A percentile compares a stretch with the other conserved stretches of the same genome.
Conservation (phyloP, 768 basidiomycete species). For the Asterophora lycoperdoides region DNA sequence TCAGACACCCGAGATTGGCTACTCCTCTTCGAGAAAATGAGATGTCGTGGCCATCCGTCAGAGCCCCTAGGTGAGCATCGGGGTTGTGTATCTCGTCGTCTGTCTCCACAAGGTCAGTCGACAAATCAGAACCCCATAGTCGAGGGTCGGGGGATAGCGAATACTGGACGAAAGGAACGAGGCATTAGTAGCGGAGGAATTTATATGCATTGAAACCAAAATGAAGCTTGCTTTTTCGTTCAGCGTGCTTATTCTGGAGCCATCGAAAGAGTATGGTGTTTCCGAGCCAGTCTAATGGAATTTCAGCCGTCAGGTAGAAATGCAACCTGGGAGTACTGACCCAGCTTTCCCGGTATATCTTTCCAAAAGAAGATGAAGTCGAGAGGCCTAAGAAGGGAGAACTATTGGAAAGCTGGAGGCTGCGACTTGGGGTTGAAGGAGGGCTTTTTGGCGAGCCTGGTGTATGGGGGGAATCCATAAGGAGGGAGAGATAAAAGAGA, state of each 20-base stretch:
- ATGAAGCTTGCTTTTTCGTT: constrained; percentile 37
- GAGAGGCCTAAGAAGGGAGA: constrained; percentile 2
- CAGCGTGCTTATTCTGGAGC: constrained; percentile 38
- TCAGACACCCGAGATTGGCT: constrained; percentile 68
- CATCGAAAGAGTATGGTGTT: constrained; percentile 42
- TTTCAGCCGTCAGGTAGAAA: background rate
- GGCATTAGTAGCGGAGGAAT: background rate
- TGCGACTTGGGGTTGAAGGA: constrained; percentile 28
- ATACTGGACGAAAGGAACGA: constrained; percentile 37
- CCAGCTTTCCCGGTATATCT: constrained; percentile 39
- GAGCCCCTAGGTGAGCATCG: constrained; percentile 28
- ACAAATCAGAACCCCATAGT: constrained; percentile 60
- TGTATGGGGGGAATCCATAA: constrained; percentile 29
- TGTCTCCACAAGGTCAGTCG: constrained; percentile 49
- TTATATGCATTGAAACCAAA: background rate
- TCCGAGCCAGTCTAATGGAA: constrained; percentile 30
- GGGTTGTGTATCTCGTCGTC: constrained; percentile 78
- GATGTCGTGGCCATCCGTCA: constrained; percentile 32
- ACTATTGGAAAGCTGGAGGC: constrained; percentile 20
- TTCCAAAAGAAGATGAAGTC: constrained; percentile 28
- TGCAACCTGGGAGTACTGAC: constrained; percentile 17
- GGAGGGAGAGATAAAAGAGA: constrained; percentile 13
- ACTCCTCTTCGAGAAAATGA: constrained; percentile 59
- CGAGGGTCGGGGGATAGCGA: constrained; percentile 63
- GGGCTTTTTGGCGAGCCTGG: constrained; percentile 27